Base-by-base conservation (phyloP, 139 green algal species). In the Chlorella sp. region DNA sequence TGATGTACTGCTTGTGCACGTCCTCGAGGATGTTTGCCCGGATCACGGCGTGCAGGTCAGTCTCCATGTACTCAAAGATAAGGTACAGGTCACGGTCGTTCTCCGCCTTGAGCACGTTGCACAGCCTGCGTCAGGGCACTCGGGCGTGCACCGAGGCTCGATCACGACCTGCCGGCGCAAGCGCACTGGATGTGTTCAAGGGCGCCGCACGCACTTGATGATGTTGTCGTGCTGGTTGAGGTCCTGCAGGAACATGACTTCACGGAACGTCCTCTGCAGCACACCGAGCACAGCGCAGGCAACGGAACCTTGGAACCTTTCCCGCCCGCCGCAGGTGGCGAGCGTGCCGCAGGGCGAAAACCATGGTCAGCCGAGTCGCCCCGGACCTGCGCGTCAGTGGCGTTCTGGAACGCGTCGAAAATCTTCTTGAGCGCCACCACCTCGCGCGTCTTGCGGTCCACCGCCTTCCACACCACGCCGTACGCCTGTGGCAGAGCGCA, bases 171-270 rank as follows among this genome's bases (percentile, higher is more conserved):
- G n/a, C 42, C 10, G 42, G 42, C 42, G 17, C 42, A 55, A 17
- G 10, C 17, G 42, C 42, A 55, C 10, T 22, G 10, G 24, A 31
- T 66, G 60, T 66, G 60, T 20, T n/a, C n/a, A n/a, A n/a, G n/a
- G n/a, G n/a, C n/a, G n/a, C 10, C 2, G 35, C 68, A 55, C 77
- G 31, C 32, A 95, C 91, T 82, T 88, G 75, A 97, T 93, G 68
- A 98, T 97, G 84, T 97, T 97, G 1, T 96, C 90, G 66, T 97
- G 92, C 72, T 90, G 92, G 76, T 89, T 93, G 6, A 98, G 75
- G 77, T 98, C 93, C 67, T 98, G 94, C 36, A 98, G 83, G 76
- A 98, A 98, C 93, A 98, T 98, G 64, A 98, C 97, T 80, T 98
- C 94, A 1, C 94, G 85, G 73, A 98, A 98, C 0, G 93, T 98